phyloP scores from a whole-genome alignment of 202 grass and related monocot species.

The Digitaria exilis region DNA sequence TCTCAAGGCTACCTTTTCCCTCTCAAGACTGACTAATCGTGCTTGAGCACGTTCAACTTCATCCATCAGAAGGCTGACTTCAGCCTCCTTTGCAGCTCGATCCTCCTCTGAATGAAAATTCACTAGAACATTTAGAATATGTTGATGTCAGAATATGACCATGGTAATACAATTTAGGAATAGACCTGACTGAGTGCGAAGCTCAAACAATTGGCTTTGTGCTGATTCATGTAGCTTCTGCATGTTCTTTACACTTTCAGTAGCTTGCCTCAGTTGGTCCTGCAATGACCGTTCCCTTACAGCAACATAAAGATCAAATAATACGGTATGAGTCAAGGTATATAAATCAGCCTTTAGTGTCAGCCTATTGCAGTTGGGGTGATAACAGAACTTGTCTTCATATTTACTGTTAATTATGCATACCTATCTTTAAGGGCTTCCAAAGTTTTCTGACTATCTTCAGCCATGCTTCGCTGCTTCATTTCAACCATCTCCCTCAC shows the following conservation, averaged over 20 bases:
- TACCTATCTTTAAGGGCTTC: slow-evolving; percentile 99
- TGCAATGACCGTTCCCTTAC: slow-evolving; percentile 85
- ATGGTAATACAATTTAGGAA: not conserved
- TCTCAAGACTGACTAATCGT: slow-evolving; percentile 94
- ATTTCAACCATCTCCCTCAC: slow-evolving; percentile 99
- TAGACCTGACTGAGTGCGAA: slow-evolving; percentile 95
- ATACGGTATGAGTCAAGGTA: not conserved
- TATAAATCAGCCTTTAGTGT: not conserved
- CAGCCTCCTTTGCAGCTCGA: slow-evolving; percentile 84
- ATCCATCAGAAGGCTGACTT: slow-evolving; percentile 93
- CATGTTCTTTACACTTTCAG: slow-evolving; percentile 99
- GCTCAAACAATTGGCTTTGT: slow-evolving; percentile 97
- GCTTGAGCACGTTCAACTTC: slow-evolving; percentile 97
- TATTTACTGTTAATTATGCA: slow-evolving; percentile 16
- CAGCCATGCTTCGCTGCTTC: slow-evolving; percentile 97
- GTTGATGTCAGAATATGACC: not conserved
- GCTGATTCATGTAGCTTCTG: slow-evolving; percentile 97
- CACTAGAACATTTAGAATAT: slow-evolving; percentile 24
- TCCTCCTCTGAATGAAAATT: slow-evolving; percentile 74
- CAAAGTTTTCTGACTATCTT: slow-evolving; percentile 99
- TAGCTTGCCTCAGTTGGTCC: slow-evolving; percentile 96
- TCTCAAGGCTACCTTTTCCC: slow-evolving; percentile 78
- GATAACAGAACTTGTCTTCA: slow-evolving; percentile 2
- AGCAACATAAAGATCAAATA: slow-evolving; percentile 34
- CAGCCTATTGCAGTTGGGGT: not conserved